These are phyloP conservation scores for Ambrosia artemisiifolia DNA, from an alignment of 129 eudicot species.

Conservation along the genomic window DNA sequence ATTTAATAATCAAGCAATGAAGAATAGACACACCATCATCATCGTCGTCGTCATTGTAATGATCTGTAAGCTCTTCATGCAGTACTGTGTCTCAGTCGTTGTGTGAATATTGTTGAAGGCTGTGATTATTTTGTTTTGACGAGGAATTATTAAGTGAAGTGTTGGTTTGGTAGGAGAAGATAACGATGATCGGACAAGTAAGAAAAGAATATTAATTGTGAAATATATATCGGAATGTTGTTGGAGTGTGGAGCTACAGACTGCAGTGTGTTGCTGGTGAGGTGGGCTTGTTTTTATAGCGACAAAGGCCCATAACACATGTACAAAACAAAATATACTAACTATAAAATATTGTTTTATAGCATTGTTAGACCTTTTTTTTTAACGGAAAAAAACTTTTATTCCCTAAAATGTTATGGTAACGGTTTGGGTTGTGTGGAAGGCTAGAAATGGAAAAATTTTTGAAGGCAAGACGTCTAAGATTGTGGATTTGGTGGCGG, in stretches of 20 bases:
- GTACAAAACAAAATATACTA: no score
- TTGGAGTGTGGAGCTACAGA: background rate
- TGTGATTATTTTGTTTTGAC: background rate
- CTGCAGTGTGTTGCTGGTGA: background rate
- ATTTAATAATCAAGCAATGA: background rate
- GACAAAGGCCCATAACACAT: background rate
- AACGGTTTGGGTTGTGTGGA: no score
- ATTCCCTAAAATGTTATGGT: no score
- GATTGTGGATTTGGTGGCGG: no score
- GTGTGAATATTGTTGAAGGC: background rate
- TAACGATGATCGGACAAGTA: constrained; percentile 25
- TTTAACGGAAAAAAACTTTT: no score
- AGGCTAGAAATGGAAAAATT: no score
- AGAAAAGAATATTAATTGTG: background rate
- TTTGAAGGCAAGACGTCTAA: no score
- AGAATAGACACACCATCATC: background rate
- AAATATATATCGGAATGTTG: background rate
- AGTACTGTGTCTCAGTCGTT: background rate
- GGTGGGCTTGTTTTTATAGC: constrained; percentile 17
- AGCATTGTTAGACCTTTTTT: no score
- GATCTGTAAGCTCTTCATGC: background rate
- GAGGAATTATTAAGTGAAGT: background rate
- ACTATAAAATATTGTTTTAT: no score
- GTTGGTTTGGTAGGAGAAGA: constrained; percentile 16
- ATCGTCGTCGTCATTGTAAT: background rate